Evolutionary conservation across 257 asterid species (phyloP).

Genomic region (Sherardia arvensis): DNA sequence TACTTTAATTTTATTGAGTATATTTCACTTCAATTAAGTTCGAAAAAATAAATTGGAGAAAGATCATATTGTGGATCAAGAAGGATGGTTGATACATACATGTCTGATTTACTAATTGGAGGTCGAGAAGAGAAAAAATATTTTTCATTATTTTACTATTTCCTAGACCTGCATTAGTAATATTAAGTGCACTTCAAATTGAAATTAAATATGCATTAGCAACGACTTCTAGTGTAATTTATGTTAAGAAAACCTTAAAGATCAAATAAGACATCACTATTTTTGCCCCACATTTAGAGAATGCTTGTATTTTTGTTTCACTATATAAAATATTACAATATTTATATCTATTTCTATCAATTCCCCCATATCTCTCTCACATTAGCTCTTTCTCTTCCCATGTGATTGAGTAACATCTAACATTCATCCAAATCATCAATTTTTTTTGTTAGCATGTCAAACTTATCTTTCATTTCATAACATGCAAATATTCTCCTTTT

Average conservation of each 20-base stretch:
- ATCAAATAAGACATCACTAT: neutral
- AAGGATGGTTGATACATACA: too few relatives aligned
- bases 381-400: slow-evolving; percentile 3
- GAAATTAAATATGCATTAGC: too few relatives aligned
- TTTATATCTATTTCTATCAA: neutral
- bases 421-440: neutral
- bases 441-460: slow-evolving; percentile 4
- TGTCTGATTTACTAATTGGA: too few relatives aligned
- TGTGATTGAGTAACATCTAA: slow-evolving; percentile 10
- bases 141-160: too few relatives aligned
- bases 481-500: neutral
- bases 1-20: too few relatives aligned
- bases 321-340: neutral
- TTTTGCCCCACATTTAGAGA: slow-evolving; percentile 4
- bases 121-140: too few relatives aligned
- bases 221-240: too few relatives aligned
- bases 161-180: too few relatives aligned
- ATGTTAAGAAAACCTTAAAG: neutral
- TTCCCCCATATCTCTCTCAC: slow-evolving; percentile 5
- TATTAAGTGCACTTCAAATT: too few relatives aligned
- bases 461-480: neutral
- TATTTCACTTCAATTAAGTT: too few relatives aligned
- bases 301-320: neutral
- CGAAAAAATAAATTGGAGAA: too few relatives aligned
- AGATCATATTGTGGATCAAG: too few relatives aligned